phyloP scores from a whole-genome alignment of 768 basidiomycete genomes.

The Lepiota brunneoincarnata region DNA sequence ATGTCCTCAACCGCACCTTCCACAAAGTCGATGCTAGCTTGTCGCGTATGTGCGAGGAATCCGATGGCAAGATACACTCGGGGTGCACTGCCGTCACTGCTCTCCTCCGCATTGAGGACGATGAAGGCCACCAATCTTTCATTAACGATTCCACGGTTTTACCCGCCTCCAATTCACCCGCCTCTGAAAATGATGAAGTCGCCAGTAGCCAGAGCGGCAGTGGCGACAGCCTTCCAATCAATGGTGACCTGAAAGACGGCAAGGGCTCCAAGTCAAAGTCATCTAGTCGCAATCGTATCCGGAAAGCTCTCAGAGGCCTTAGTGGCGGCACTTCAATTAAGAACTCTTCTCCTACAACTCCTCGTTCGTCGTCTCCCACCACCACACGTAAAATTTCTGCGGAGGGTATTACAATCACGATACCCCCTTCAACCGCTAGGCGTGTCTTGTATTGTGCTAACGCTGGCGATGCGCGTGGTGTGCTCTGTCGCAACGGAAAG shows the following conservation, averaged over 20 bases:
- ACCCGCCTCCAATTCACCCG: conserved; percentile 32
- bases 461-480: conserved; percentile 94
- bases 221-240: conserved; percentile 33
- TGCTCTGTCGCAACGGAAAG: conserved; percentile 86
- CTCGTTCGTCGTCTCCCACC: conserved; percentile 33
- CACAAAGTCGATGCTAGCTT: conserved; percentile 86
- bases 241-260: conserved; percentile 37
- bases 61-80: conserved; percentile 90
- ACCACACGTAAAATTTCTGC: conserved; percentile 25
- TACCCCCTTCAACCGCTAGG: conserved; percentile 51
- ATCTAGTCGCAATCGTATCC: conserved; percentile 47
- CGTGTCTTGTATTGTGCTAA: conserved; percentile 94
- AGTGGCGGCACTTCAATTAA: conserved; percentile 34
- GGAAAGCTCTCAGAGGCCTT: conserved; percentile 53
- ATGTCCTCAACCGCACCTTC: conserved; percentile 91
- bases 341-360: conserved; percentile 27
- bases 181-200: conserved; percentile 29
- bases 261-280: conserved; percentile 33
- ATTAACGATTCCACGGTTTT: conserved; percentile 31
- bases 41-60: conserved; percentile 81
- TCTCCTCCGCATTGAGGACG: conserved; percentile 90
- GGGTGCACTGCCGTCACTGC: conserved; percentile 97
- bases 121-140: conserved; percentile 70
- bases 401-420: conserved; percentile 27
- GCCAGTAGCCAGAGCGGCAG: conserved; percentile 38